Base-by-base conservation (phyloP, 2,329 filamentous ascomycete species). In the Colletotrichum sansevieriae region DNA sequence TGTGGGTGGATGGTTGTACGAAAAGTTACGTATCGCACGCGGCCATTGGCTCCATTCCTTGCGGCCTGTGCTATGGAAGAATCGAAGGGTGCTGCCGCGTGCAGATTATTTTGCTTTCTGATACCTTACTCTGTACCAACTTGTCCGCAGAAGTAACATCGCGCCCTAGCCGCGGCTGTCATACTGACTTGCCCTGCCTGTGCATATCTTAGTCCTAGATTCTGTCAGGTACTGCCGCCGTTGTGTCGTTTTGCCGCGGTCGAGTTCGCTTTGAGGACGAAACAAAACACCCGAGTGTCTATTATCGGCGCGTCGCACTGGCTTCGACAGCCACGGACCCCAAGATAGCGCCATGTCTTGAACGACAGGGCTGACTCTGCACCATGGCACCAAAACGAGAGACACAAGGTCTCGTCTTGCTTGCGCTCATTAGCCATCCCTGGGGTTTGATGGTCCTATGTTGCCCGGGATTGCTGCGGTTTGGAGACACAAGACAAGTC, bases 301-400 rank as follows among this genome's bases (percentile, higher is more conserved):
- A 68, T 68, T 65, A 68, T 68, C 62, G 65, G 62, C 62, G 55
- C 47, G 62, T 68, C 29, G 65, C 62, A 68, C 65, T 29, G 52
- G 43, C 65, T 65, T 47, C 55, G 39, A 64, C 44, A 68, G 18
- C 58, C 58, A 56, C 33, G 15, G n/a, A 51, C 61, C 29, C 65
- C 55, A 68, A 68, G 62, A 68, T 68, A 65, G 65, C 62, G 56
- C 62, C 41, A 35, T 65, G 65, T 60, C 65, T 68, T 68, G 62
- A 49, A 55, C 55, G 18, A 43, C 62, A 56, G 56, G 65, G 65
- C 65, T 68, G 65, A 65, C 55, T 65, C 47, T 68, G 62, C 63
- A 55, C 49, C 55, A 59, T 12, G 37, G 55, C 55, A 65, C 47
- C 62, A 37, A 62, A 54, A 35, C 47, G n/a, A 68, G 65, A 15